Evolutionary conservation across 768 basidiomycete species (phyloP), one percentile per base, ranked within the genome.

Genomic region (Leccinum disarticulatum): DNA sequence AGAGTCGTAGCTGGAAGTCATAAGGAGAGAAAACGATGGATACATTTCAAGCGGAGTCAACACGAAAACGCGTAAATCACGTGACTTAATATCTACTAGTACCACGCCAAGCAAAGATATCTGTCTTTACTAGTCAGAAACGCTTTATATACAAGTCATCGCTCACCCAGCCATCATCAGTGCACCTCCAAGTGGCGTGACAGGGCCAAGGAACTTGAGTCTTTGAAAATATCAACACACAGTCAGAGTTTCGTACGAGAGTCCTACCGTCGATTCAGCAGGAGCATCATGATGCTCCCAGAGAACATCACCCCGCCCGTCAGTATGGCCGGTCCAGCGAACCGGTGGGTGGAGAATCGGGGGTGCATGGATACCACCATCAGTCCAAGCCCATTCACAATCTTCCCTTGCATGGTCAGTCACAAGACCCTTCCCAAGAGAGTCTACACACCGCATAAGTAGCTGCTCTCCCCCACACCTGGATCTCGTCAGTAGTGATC

Each of bases 101-200:
- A 86, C 59, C 85, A 62, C 4, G 77, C 80, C 60, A 87, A 72
- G 13, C 82, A 76, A 43, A 84, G 59, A 64, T 87, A 87, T 61
- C 86, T 86, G 61, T 61, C 13, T 28, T 4, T 7, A 43, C 4
- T 13, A 30, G 35, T 67, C 53, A 62, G 63, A 53, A 41, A n/a
- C 49, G 58, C 36, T 54, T 41, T 33, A 11, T 33, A 11, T 33
- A 13, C 48, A 35, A 41, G 35, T 53, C 52, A 36, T 38, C 27
- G 61, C 84, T 75, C 66, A 88, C 87, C 88, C 88, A 33, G 83
- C 82, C 64, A 88, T 87, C 84, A 87, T 84, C 1, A 83, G 54
- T 19, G 80, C 57, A 3, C 83, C 89, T 2, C 87, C 88, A 8
- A 90, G 64, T 0, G 89, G 88, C 30, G 88, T 90, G 53, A 87